phyloP scores from a whole-genome alignment of 2,329 filamentous ascomycete species.

The Pezicula neosporulosa region DNA sequence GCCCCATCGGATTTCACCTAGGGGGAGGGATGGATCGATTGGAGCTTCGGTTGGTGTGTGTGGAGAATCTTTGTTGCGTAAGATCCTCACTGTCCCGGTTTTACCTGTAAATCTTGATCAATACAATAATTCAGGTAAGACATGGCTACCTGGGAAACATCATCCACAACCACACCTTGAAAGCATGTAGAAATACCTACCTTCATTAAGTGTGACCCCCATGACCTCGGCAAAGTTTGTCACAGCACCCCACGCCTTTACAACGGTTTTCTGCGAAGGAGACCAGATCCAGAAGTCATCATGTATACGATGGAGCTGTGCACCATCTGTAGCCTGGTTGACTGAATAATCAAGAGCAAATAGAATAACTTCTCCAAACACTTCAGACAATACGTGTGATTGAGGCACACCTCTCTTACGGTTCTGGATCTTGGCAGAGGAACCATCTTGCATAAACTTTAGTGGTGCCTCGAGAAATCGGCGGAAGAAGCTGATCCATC shows the following conservation, averaged over 20 bases:
- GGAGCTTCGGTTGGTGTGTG: neutral
- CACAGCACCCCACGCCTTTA: slow-evolving; percentile 57
- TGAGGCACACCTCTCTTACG: slow-evolving; percentile 57
- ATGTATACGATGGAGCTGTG: slow-evolving; percentile 56
- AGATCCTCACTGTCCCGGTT: slow-evolving; percentile 47
- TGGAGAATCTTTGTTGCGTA: slow-evolving; percentile 13
- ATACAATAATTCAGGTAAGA: no score
- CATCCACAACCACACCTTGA: no score
- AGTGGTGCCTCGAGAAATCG: slow-evolving; percentile 58
- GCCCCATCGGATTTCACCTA: slow-evolving; percentile 54
- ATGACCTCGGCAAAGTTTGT: slow-evolving; percentile 50
- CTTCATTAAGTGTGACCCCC: slow-evolving; percentile 53
- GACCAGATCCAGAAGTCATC: slow-evolving; percentile 69
- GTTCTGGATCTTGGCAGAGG: slow-evolving; percentile 35
- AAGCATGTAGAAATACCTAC: slow-evolving; percentile 12
- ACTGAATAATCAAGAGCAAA: slow-evolving; percentile 66
- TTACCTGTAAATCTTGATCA: slow-evolving; percentile 32
- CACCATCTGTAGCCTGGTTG: slow-evolving; percentile 52
- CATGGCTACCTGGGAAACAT: no score
- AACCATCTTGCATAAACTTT: slow-evolving; percentile 51
- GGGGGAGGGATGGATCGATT: slow-evolving; percentile 36
- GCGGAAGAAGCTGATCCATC: slow-evolving; percentile 57
- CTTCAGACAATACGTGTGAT: slow-evolving; percentile 54
- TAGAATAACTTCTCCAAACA: slow-evolving; percentile 56
- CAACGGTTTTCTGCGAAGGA: slow-evolving; percentile 43